Evolutionary conservation across 257 asterid species (phyloP).

Genomic region (Echites panduratus): DNA sequence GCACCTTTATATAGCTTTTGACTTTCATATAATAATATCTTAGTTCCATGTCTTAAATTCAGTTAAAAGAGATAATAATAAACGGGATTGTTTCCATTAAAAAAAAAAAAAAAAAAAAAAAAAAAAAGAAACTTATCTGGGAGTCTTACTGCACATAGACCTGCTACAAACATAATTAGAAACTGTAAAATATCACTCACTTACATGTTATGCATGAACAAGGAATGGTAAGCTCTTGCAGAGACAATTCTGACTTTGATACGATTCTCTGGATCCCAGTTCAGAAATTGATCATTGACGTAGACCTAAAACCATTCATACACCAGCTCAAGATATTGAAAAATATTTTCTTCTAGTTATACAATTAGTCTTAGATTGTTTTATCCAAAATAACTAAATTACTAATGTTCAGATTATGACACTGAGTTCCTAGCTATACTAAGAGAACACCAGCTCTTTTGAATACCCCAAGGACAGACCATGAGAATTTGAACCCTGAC

Average conservation of each 20-base stretch:
- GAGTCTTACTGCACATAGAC: conserved; percentile 22
- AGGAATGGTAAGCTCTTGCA: conserved; percentile 84
- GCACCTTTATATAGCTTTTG: conserved; percentile 18
- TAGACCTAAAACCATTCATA: conserved; percentile 40
- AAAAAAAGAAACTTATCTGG: conserved; percentile 36
- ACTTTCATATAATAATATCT: conserved; percentile 10
- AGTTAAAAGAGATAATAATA: conserved; percentile 9
- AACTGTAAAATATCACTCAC: conserved; percentile 15
- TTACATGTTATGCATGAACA: conserved; percentile 59
- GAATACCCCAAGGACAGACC: background rate
- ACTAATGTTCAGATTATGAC: too few relatives aligned
- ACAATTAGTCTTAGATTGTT: background rate
- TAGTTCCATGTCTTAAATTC: conserved; percentile 10
- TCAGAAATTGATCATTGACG: conserved; percentile 87
- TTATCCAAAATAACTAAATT: background rate
- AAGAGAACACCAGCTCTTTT: background rate
- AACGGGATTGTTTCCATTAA: conserved; percentile 4
- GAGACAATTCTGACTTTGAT: conserved; percentile 88
- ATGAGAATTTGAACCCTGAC: background rate
- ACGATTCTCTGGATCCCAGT: conserved; percentile 82
- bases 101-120: conserved; percentile 14
- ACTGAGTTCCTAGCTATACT: background rate
- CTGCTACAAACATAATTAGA: conserved; percentile 27
- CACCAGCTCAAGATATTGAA: background rate
- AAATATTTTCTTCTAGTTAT: background rate